Evolutionary conservation across 441 rosid genomes (phyloP), one percentile per base, ranked within the genome.

Genomic region (Jatropha podagrica): DNA sequence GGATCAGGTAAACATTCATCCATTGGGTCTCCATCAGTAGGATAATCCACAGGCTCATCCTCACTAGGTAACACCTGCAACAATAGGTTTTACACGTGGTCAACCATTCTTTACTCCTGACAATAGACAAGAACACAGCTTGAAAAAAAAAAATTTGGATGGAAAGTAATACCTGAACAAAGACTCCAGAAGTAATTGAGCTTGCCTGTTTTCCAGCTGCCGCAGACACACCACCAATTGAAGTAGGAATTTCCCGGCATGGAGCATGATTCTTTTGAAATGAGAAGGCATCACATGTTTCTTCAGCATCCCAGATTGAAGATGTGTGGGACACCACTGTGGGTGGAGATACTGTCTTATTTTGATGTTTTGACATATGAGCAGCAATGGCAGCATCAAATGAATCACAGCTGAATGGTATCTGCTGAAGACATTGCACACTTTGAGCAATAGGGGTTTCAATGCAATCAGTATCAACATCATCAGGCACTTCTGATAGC

Each of bases 371-470:
- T 66, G 89, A 87, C 77, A 94, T 78, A 83, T 96, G 98, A 74
- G 97, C 99, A 83, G 99, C 99, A 79, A 94, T 88, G 64, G 92
- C 99, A 76, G 98, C 98, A 84, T 96, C 99, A 68, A 96, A 96
- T 67, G 99, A 96, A 83, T 96, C 97, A 27, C 96, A 92, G 84
- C 90, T 90, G 80, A 91, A 90, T n/a, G 97, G 74, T 61, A 84
- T 81, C 78, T 87, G 93, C 74, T 86, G 90, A 72, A 83, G 87
- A 82, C 83, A 84, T 48, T 82, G 89, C 78, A 83, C 85, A 65
- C 81, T 84, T 71, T 82, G 87, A 41, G 80, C 41, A 64, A 73
- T 76, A 18, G 87, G 81, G 51, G 75, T 72, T 74, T 84, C 88
- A 68, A 46, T 80, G 77, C 85, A 76, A 69, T 85, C 74, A 18